Evolutionary conservation across 2,329 filamentous ascomycete species (phyloP), one percentile per base, ranked within the genome.

Genomic region (Ceratocystis harringtonii): DNA sequence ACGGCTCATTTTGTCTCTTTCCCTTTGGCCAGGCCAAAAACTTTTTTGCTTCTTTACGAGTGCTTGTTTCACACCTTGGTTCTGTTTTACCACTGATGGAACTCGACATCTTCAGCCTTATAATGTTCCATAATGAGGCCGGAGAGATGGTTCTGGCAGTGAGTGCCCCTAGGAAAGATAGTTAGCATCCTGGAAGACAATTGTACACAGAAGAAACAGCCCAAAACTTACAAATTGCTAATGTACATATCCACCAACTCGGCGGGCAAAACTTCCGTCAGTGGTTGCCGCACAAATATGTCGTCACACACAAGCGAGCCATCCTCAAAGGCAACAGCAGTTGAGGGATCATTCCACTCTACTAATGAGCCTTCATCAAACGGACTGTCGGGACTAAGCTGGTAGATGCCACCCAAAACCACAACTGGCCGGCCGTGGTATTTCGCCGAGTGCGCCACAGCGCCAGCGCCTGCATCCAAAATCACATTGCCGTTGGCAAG

Each of bases 321-420:
- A 68, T 96, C 87, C 22, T 89, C 83, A 72, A 90, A 96, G 48
- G 80, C 81, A 55, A 94, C 83, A 66, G 90, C 86, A 69, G 83
- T 87, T 64, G 87, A 85, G 1, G 91, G 84, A 73, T 92, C 86
- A 17, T 90, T 92, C 77, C 90, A 90, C 76, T 96, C 92, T 67
- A 96, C 88, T 68, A 95, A 78, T 3, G 85, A 84, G 69, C 90
- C 87, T 64, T 88, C 86, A 71, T 94, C 86, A 71, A 91, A 92
- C 0, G 91, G 88, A 71, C 91, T 92, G 67, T 95, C 86, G 0
- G 94, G 92, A 70, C 90, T 95, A 65, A 99, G 83, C 76, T 95
- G 95, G 79, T 96, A 97, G 22, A 97, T 87, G 41, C 91, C 92
- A 63, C 88, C 89, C 55, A 99, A 83, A 2, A 95, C 90, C 28